Evolutionary conservation across 306 rosid genomes (phyloP).

Genomic region (Corylus americana): DNA sequence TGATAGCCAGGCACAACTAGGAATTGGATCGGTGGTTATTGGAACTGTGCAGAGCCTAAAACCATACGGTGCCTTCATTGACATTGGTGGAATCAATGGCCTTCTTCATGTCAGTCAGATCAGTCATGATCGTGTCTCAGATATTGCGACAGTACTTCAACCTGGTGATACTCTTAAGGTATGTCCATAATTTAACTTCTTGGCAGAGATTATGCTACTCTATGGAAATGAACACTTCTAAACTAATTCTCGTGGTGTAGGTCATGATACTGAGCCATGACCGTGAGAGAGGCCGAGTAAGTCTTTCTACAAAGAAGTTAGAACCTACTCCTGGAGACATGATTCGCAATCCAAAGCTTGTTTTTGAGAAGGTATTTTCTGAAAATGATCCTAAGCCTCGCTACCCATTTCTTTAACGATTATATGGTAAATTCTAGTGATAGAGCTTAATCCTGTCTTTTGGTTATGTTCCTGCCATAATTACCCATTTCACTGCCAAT

Average conservation of each 20-base stretch:
- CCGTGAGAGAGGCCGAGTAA: conserved; percentile 87
- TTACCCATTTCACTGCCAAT: background rate
- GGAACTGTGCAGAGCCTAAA: conserved; percentile 92
- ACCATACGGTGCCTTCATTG: conserved; percentile 96
- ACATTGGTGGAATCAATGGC: conserved; percentile 97
- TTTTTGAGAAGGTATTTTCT: conserved; percentile 85
- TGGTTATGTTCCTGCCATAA: background rate
- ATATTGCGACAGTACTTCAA: conserved; percentile 85
- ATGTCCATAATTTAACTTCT: conserved; percentile 23
- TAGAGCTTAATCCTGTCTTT: conserved; percentile 19
- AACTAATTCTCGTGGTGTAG: conserved; percentile 45
- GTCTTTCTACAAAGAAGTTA: conserved; percentile 94
- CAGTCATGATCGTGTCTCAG: conserved; percentile 92
- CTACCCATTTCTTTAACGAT: conserved; percentile 1
- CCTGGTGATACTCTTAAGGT: conserved; percentile 97
- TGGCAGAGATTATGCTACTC: conserved; percentile 9
- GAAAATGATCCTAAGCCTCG: conserved; percentile 21
- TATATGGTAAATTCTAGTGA: background rate
- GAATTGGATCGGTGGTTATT: conserved; percentile 94
- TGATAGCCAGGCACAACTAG: conserved; percentile 91
- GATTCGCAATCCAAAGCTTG: conserved; percentile 95
- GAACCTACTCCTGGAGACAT: conserved; percentile 99
- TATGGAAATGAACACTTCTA: conserved; percentile 13
- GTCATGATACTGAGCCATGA: conserved; percentile 98
- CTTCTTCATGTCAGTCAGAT: conserved; percentile 99